These are phyloP conservation scores for Fusarium siculi DNA, from an alignment of 2,329 filamentous ascomycete genomes.

Conservation along the genomic window DNA sequence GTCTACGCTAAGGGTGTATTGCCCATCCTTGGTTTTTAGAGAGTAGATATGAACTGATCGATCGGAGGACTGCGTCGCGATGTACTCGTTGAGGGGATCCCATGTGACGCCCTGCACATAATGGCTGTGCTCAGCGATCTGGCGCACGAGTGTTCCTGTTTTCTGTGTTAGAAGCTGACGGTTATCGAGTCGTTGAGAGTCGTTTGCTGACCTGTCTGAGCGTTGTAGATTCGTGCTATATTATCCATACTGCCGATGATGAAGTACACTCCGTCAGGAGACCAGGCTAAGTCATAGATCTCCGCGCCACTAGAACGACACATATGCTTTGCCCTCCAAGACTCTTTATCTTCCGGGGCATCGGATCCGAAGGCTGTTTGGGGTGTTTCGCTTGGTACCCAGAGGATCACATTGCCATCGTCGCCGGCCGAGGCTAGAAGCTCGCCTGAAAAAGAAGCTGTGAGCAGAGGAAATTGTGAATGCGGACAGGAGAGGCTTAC, in stretches of 20 bases:
- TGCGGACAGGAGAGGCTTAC: slow-evolving; percentile 58
- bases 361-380: slow-evolving; percentile 82
- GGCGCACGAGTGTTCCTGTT: slow-evolving; percentile 75
- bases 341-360: slow-evolving; percentile 90
- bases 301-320: slow-evolving; percentile 93
- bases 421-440: slow-evolving; percentile 94
- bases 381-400: slow-evolving; percentile 87
- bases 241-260: slow-evolving; percentile 99
- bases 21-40: slow-evolving; percentile 94
- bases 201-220: slow-evolving; percentile 77
- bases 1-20: slow-evolving; percentile 79
- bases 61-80: slow-evolving; percentile 97
- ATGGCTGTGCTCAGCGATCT: slow-evolving; percentile 97
- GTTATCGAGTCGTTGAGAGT: not conserved
- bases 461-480: slow-evolving; percentile 16
- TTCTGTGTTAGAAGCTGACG: slow-evolving; percentile 6
- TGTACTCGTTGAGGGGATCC: slow-evolving; percentile 98
- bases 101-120: slow-evolving; percentile 98
- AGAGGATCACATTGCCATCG: slow-evolving; percentile 95
- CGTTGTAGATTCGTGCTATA: slow-evolving; percentile 95
- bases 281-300: slow-evolving; percentile 99
- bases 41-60: slow-evolving; percentile 98
- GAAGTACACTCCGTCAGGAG: slow-evolving; percentile 94
- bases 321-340: slow-evolving; percentile 98
- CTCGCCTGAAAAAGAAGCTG: slow-evolving; percentile 70